Evolutionary conservation across 805 yeast species (phyloP), one percentile per base, ranked within the genome.

Genomic region (Candida maesae): DNA sequence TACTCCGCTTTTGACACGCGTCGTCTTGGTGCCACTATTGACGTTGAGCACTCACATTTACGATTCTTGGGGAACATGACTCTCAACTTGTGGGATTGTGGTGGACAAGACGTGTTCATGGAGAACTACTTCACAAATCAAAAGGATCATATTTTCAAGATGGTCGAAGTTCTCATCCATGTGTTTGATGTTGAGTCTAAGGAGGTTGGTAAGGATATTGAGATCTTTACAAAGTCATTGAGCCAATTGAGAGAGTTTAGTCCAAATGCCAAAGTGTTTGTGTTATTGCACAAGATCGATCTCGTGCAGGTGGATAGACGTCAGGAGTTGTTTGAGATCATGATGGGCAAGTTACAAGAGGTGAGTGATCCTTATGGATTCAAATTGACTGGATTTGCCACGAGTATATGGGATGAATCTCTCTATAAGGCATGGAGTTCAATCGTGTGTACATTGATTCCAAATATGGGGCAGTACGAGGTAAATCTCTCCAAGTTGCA

Each of bases 1-100:
- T 93, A 93, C 63, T 86, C 96, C 2, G 99, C 99, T 0, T 86
- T 91, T 58, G 99, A 93, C 59, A 93, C 99, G 3, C 74, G 98
- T 49, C 72, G 98, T 43, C 65, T 93, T 12, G 98, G 98, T 2
- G 98, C 99, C 10, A 93, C 99, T 0, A 90, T 93, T 42, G 99
- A 93, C 58, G 97, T 93, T n/a, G 99, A 93, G 59, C 96, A 93
- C 59, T 88, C 97, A 2, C 96, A 91, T 64, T 66, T 93, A 41
- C 70, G 98, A 37, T 90, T 93, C 56, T 68, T 93, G 44, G 96
- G 96, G 1, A 90, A 91, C 60, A 88, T 93, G 95, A 89, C 97
- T 1, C 69, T 93, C 34, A 91, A 91, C 55, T 68, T 93, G 17
- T 90, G 98, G 98, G 99, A 93, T 63, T 93, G 99, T 65, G 99